These are phyloP conservation scores for Cladophialophora psammophila DNA, from an alignment of 2,329 filamentous ascomycete genomes.

Conservation along the genomic window DNA sequence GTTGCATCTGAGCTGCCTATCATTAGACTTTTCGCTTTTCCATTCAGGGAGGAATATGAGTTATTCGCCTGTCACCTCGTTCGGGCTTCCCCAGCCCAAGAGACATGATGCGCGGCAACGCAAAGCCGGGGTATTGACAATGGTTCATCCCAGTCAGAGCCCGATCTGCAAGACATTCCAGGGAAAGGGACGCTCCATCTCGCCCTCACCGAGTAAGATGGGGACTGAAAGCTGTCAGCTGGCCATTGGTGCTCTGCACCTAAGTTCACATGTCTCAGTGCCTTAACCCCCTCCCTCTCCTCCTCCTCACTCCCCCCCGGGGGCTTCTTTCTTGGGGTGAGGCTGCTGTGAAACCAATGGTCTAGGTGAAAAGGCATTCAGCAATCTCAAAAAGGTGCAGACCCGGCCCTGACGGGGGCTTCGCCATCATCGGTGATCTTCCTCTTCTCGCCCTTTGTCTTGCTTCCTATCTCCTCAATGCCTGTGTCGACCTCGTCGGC, in stretches of 20 bases:
- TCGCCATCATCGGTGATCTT: background rate
- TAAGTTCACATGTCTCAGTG: background rate
- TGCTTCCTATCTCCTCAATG: background rate
- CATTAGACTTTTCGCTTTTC: background rate
- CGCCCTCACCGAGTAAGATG: background rate
- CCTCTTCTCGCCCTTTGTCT: constrained; percentile 11
- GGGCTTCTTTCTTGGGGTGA: background rate
- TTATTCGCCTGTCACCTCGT: background rate
- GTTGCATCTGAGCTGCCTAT: background rate
- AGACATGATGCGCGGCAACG: background rate
- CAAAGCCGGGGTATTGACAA: background rate
- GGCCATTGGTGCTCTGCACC: background rate
- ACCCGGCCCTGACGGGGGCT: constrained; percentile 2
- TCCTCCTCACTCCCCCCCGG: too few species aligned
- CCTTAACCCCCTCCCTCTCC: background rate
- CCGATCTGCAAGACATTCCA: background rate
- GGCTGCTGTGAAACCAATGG: background rate
- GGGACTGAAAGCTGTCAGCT: background rate
- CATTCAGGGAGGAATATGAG: background rate
- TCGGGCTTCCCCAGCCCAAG: background rate
- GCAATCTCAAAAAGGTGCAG: constrained; percentile 10
- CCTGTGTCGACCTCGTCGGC: constrained; percentile 3
- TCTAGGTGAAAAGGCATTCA: background rate
- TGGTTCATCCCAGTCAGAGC: background rate
- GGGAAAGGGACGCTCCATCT: background rate